Evolutionary conservation across 345 rosid species (phyloP).

Genomic region (Geranium rotundifolium): DNA sequence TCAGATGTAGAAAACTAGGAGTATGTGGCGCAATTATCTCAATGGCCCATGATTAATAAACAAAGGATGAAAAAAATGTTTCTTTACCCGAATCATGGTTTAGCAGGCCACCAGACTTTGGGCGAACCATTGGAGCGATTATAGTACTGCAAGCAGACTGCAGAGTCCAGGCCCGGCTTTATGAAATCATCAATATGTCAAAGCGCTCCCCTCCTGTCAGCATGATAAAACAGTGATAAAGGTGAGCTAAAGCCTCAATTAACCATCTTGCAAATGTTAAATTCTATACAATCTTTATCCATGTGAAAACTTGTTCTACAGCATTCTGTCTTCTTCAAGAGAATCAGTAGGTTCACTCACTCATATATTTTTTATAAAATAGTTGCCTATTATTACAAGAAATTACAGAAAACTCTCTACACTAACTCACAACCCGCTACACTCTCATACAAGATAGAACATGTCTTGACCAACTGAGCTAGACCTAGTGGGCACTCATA

Average conservation of each 20-base stretch:
- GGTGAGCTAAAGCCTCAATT: background rate
- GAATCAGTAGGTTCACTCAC: background rate
- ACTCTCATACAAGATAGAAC: too few relatives aligned
- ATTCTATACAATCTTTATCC: background rate
- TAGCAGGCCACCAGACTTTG: background rate
- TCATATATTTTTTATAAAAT: too few relatives aligned
- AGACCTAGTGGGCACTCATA: too few relatives aligned
- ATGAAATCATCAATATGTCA: background rate
- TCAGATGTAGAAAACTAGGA: background rate
- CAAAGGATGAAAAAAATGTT: background rate
- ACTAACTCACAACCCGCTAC: too few relatives aligned
- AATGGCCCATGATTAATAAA: background rate
- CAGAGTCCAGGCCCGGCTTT: background rate
- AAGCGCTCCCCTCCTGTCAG: background rate
- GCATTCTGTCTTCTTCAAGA: background rate
- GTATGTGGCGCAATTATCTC: background rate
- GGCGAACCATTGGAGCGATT: too few relatives aligned
- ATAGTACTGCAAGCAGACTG: too few relatives aligned
- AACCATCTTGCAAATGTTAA: background rate
- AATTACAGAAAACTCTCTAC: too few relatives aligned
- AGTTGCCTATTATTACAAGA: too few relatives aligned
- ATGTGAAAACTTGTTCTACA: background rate
- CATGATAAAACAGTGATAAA: background rate
- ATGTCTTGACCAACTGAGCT: too few relatives aligned
- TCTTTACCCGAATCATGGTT: background rate